Base-by-base conservation (phyloP, 2,329 filamentous ascomycete genomes). In the Pseudogymnoascus sp. region DNA sequence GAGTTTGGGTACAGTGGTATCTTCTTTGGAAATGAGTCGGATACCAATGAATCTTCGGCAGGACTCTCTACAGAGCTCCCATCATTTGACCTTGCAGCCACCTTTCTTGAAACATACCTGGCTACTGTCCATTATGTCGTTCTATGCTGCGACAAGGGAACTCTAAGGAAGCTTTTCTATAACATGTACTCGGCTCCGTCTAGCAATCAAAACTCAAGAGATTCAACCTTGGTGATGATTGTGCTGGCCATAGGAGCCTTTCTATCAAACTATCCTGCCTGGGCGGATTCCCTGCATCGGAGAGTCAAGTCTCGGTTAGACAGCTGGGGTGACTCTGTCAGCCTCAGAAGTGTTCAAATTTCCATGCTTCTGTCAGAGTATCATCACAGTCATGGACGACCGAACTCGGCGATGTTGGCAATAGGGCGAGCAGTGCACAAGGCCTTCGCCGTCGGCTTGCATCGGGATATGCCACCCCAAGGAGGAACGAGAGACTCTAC, bases 231-330 rank as follows among this genome's bases (percentile, higher is more conserved):
- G 2, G 11, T 62, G 25, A 61, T 35, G 28, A 19, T 38, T 19
- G 62, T 62, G n/a, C 19, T 62, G 14, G 62, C 62, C 22, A 60
- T 62, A 30, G 62, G 62, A n/a, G 62, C 62, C 9, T 60, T 60
- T 25, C 3, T 62, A 30, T 60, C 62, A 8, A 45, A 52, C 30
- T n/a, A 62, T 35, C 9, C 23, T 5, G 5, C 12, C 8, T 62
- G 62, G 62, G 62, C 62, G 5, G 25, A 52, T 19, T 52, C 45
- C 52, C 58, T 45, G 9, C 36, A 45, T 60, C 28, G 14, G 12
- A 25, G 8, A 22, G 58, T 39, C 16, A 42, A 19, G 5, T 23
- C 35, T 45, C 30, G 45, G 23, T 11, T 60, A 19, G 30, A 45
- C 12, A 60, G 58, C 9, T 60, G 25, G 23, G 38, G 39, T 8